Evolutionary conservation across 2,329 filamentous ascomycete species (phyloP).

Genomic region (Pochonia chlamydosporia): DNA sequence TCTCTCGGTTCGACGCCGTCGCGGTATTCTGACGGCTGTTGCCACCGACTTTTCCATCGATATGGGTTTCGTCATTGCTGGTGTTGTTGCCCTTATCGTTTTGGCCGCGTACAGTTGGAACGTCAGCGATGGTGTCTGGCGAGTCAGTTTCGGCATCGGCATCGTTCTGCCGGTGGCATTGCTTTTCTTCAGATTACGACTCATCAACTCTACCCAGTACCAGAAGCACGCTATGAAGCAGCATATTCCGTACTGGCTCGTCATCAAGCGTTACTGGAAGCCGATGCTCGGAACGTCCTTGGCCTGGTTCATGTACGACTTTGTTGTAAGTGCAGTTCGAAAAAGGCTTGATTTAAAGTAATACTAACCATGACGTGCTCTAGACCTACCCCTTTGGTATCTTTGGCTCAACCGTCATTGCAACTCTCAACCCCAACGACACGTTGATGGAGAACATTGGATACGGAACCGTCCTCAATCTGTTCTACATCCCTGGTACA

Average conservation of each 20-base stretch:
- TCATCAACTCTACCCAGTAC: constrained; percentile 41
- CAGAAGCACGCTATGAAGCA: constrained; percentile 19
- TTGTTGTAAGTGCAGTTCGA: constrained; percentile 12
- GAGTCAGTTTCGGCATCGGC: constrained; percentile 25
- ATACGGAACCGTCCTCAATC: constrained; percentile 17
- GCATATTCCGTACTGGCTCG: constrained; percentile 18
- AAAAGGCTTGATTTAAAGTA: background rate
- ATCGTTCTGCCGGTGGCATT: constrained; percentile 37
- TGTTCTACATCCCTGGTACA: constrained; percentile 15
- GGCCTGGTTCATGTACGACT: constrained; percentile 41
- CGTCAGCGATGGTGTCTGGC: constrained; percentile 36
- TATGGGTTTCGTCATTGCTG: constrained; percentile 29
- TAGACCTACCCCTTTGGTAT: constrained; percentile 19
- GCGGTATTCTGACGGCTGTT: constrained; percentile 27
- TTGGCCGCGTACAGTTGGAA: constrained; percentile 28
- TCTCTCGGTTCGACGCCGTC: constrained; percentile 16
- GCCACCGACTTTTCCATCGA: constrained; percentile 36
- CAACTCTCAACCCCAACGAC: constrained; percentile 13
- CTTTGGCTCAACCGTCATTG: constrained; percentile 18
- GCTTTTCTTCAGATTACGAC: constrained; percentile 48
- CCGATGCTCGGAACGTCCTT: constrained; percentile 44
- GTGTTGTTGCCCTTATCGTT: constrained; percentile 39
- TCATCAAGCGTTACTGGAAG: constrained; percentile 32
- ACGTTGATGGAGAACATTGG: constrained; percentile 16
- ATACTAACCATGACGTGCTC: background rate